Conservation (phyloP, 2,329 filamentous ascomycete genomes). For the Apiospora sp. region DNA sequence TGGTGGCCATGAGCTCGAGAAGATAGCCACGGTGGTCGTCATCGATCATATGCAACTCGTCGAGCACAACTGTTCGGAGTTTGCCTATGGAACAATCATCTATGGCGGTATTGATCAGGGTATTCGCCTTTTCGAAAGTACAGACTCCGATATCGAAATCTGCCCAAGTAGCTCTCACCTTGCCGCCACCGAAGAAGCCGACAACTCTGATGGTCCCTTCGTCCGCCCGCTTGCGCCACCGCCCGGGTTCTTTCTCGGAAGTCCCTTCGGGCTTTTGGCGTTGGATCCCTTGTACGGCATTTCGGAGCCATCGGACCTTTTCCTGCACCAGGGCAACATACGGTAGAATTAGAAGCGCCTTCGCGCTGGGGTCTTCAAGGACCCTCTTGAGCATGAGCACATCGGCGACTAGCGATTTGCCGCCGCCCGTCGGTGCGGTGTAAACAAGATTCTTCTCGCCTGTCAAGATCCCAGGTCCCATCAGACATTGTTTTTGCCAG, state of each 20-base stretch:
- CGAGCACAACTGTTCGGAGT: constrained; percentile 73
- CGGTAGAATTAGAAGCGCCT: constrained; percentile 76
- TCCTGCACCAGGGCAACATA: constrained; percentile 84
- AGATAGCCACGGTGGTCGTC: constrained; percentile 80
- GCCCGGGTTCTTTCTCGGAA: constrained; percentile 44
- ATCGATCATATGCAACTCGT: constrained; percentile 85
- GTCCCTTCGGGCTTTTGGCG: constrained; percentile 46
- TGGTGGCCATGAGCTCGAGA: constrained; percentile 77
- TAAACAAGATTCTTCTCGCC: constrained; percentile 79
- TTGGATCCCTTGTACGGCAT: constrained; percentile 67
- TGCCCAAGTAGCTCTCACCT: constrained; percentile 70
- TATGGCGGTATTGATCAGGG: constrained; percentile 76
- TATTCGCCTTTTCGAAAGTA: constrained; percentile 84
- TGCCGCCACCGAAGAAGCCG: constrained; percentile 79
- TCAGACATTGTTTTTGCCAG: constrained; percentile 80
- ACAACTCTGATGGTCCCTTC: constrained; percentile 70
- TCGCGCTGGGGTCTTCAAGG: constrained; percentile 67
- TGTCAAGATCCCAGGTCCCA: constrained; percentile 69
- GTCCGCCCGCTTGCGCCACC: constrained; percentile 63
- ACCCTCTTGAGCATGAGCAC: constrained; percentile 77
- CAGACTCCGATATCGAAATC: constrained; percentile 82
- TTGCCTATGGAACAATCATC: constrained; percentile 72
- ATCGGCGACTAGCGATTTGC: constrained; percentile 78
- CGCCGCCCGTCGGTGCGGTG: constrained; percentile 79
- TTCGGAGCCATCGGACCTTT: constrained; percentile 77